Conservation (phyloP, 2,329 filamentous ascomycete genomes). For the Arthrobotrys sphaeroides region DNA sequence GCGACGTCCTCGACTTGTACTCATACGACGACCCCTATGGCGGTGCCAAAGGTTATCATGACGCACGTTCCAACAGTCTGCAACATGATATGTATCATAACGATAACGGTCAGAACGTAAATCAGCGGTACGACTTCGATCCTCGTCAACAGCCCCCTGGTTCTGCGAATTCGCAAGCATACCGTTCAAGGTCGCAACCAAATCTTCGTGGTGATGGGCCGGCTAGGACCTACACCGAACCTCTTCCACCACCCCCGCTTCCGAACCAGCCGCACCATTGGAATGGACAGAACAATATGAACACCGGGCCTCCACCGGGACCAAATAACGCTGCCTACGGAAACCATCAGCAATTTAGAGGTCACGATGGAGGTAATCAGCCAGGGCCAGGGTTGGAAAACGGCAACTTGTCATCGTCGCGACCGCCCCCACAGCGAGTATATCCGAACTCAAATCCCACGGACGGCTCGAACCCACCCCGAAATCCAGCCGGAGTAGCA, state of each 20-base stretch:
- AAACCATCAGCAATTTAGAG: not conserved
- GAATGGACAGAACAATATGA: slow-evolving; percentile 5
- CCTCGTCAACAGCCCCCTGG: slow-evolving; percentile 8
- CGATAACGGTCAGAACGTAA: not conserved
- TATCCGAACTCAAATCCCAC: slow-evolving; percentile 20
- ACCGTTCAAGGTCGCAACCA: slow-evolving; percentile 64
- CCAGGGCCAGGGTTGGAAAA: not conserved
- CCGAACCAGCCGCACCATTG: slow-evolving; percentile 17
- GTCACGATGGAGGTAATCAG: not conserved
- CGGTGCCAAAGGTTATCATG: not conserved
- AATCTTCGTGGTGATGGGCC: slow-evolving; percentile 60
- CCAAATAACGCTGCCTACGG: not conserved
- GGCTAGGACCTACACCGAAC: slow-evolving; percentile 4
- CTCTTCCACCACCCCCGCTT: slow-evolving; percentile 19
- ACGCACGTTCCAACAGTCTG: slow-evolving; percentile 34
- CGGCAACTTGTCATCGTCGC: slow-evolving; percentile 2
- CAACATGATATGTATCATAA: slow-evolving; percentile 14
- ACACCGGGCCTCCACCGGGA: not conserved
- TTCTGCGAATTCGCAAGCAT: slow-evolving; percentile 50
- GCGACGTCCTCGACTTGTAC: slow-evolving; percentile 51
- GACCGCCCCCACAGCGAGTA: slow-evolving; percentile 41
- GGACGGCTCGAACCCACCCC: not conserved
- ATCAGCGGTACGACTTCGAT: not conserved
- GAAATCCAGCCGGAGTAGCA: not conserved
- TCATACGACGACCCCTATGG: slow-evolving; percentile 45